Evolutionary conservation across 1,284 basidiomycete genomes (phyloP), one percentile per base, ranked within the genome.

Genomic region (Singerocomus inundabilis): DNA sequence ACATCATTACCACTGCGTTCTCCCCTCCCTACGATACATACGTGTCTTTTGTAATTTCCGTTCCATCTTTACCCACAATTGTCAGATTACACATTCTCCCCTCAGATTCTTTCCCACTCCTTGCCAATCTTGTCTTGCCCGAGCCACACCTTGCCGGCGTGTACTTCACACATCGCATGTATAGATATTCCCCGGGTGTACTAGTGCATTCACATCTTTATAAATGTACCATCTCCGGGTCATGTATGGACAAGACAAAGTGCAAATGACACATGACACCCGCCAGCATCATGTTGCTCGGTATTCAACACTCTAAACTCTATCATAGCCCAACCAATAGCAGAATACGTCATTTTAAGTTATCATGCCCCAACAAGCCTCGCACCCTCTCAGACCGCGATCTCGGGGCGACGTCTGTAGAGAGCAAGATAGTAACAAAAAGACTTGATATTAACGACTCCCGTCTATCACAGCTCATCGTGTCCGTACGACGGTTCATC

Each of bases 401-500:
- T 32, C 45, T 47, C 52, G 16, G 32, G 10, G 32, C 13, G 21
- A 38, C 0, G 26, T n/a, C 28, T 5, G 44, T 16, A 35, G 7
- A 48, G 38, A 25, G 12, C 28, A 34, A 24, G 50, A 52, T 39
- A 60, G 53, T 43, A 47, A 63, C 12, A 44, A 38, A 36, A 42
- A 31, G 15, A 24, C 21, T 39, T 34, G 18, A 50, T 49, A 32
- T 55, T 33, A 46, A 47, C 6, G 13, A 46, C 21, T 21, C 21
- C 21, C 34, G 25, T 35, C 42, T 36, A 11, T 57, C 49, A 88
- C 62, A 88, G 72, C 72, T 88, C 85, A 57, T 88, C 86, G 61
- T 88, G 85, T 41, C 80, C 78, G 54, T 73, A 73, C 58, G 72
- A 70, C 12, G 78, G 73, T 48, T 83, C 81, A 39, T 85, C 78